These are phyloP conservation scores for Pilatotrama ljubarskyi DNA, from an alignment of 768 basidiomycete genomes.

Conservation along the genomic window DNA sequence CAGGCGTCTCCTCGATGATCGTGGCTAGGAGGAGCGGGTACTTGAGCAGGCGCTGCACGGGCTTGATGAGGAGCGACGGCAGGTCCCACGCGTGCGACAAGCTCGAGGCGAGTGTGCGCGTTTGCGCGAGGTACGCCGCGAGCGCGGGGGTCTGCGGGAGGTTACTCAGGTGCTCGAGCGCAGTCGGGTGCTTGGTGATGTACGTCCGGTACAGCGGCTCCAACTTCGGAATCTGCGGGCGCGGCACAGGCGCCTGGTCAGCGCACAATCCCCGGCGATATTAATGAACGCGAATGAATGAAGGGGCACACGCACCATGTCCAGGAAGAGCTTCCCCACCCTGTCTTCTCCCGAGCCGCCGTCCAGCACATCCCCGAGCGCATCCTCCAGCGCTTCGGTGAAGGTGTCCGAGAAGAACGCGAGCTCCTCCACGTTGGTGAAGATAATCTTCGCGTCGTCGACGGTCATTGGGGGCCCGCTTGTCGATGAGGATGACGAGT, in stretches of 20 bases:
- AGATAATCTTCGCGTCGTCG: conserved; percentile 71
- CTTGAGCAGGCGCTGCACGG: conserved; percentile 93
- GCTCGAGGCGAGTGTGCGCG: conserved; percentile 62
- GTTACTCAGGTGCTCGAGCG: conserved; percentile 63
- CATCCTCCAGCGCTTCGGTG: conserved; percentile 61
- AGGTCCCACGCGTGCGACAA: conserved; percentile 92
- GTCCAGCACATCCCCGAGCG: conserved; percentile 62
- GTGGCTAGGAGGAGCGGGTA: conserved; percentile 84
- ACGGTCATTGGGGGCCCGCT: conserved; percentile 62
- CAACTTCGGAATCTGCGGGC: conserved; percentile 60
- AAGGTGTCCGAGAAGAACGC: conserved; percentile 71
- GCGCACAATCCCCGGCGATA: conserved; percentile 2
- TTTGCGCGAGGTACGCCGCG: conserved; percentile 63
- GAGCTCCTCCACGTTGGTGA: conserved; percentile 75
- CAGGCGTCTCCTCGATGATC: conserved; percentile 74
- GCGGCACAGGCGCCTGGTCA: conserved; percentile 9
- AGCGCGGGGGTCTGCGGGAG: conserved; percentile 58
- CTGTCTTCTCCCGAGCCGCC: conserved; percentile 67
- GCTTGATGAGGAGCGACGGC: conserved; percentile 92
- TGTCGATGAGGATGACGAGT: conserved; percentile 37
- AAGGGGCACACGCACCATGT: conserved; percentile 52
- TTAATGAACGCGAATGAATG: conserved; percentile 1
- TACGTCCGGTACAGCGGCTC: conserved; percentile 77
- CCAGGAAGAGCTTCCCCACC: conserved; percentile 70
- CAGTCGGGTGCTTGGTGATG: conserved; percentile 76